Conservation (phyloP, 345 rosid genomes). For the Brassica carinata region DNA sequence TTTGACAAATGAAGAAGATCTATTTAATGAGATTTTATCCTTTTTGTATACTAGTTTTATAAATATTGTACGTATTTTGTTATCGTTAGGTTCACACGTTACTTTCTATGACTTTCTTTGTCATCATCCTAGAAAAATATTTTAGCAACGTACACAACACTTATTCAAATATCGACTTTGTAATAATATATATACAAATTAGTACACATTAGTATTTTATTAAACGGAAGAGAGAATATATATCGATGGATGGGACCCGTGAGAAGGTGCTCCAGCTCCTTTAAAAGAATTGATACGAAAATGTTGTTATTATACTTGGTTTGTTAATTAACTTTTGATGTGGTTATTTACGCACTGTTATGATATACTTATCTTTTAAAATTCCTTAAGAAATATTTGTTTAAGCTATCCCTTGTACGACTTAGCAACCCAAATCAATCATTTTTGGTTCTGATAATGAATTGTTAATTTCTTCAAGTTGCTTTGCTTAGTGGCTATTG, state of each 20-base stretch:
- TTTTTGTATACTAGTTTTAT: conserved; percentile 7
- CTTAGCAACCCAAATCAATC: conserved; percentile 44
- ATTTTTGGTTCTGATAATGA: conserved; percentile 33
- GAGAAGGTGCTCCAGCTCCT: conserved; percentile 37
- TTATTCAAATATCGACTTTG: conserved; percentile 31
- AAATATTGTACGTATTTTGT: conserved; percentile 11
- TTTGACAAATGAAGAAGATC: conserved; percentile 31
- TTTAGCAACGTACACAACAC: conserved; percentile 23
- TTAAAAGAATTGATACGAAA: conserved; percentile 1
- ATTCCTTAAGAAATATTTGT: conserved; percentile 29
- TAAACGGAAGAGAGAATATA: conserved; percentile 33
- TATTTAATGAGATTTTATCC: conserved; percentile 24
- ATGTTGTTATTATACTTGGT: conserved; percentile 9
- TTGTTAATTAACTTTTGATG: conserved; percentile 34
- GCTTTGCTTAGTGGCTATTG: conserved; percentile 45
- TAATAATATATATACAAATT: conserved; percentile 22
- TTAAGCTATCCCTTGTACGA: conserved; percentile 43
- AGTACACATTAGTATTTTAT: conserved; percentile 5
- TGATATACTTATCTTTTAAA: conserved; percentile 23
- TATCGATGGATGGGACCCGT: conserved; percentile 37
- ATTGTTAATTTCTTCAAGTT: conserved; percentile 35
- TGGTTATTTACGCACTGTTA: conserved; percentile 39
- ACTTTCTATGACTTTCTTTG: conserved; percentile 26
- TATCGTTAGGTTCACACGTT: conserved; percentile 38
- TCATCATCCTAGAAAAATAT: conserved; percentile 30